Base-by-base conservation (phyloP, 192 early-diverging fungal genomes). In the Backusella westeae region DNA sequence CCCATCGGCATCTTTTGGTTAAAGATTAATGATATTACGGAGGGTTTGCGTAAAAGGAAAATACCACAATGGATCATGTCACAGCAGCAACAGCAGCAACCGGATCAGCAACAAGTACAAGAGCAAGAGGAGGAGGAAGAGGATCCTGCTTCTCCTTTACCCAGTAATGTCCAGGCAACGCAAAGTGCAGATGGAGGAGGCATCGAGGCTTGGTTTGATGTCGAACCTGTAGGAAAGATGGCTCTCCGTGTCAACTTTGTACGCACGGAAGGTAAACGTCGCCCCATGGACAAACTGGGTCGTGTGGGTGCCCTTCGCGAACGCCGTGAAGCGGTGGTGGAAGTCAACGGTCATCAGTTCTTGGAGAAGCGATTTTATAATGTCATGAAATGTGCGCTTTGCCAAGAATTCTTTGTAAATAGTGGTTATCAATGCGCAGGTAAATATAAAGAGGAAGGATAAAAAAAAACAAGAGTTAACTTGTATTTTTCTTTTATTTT, bases 351-450 rank as follows among this genome's bases (percentile, higher is more conserved):
- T 7, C 98, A 99, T 81, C 92, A 96, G 79, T 98, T 99, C 83
- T 91, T 91, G 71, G 86, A 92, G 14, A 87, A 91, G 71, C 90
- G 92, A 74, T 97, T 95, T 41, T 98, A 98, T 85, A 94, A 96
- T 74, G 96, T 98, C 79, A 96, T 98, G 96, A 95, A 95, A 82
- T 99, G 98, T 82, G 96, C 96, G 19, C 83, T 96, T 3, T 99
- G 98, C 81, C 85, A 88, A 70, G 98, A 98, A 75, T 95, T 98
- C 77, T 89, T 99, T 52, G 91, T 95, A 34, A 95, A 93, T 76
- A 83, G 90, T 49, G 93, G 93, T 17, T 94, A 91, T 83, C 94
- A 97, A 78, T 98, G 98, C 83, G 93, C 97, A 88, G 86, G 92
- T 94, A 86, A 72, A 69, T 12, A 42, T 0, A 34, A 68, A 10